phyloP scores from a whole-genome alignment of 2,329 filamentous ascomycete species.

The Pseudodiploospora longispora region DNA sequence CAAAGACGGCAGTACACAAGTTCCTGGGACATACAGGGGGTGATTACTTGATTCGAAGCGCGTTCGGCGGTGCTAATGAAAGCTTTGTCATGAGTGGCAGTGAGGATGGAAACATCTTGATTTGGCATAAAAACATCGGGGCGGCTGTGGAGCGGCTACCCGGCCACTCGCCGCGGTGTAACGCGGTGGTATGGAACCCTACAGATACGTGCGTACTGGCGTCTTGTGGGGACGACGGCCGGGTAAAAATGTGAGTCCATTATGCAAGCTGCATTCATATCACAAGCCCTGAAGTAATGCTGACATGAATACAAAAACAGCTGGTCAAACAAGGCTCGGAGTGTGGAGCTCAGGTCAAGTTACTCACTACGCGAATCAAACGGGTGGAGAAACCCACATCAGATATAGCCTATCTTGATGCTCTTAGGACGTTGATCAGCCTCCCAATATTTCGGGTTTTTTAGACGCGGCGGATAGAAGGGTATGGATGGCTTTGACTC shows the following conservation, averaged over 20 bases:
- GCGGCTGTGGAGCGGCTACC: slow-evolving; percentile 65
- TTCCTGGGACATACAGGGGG: slow-evolving; percentile 71
- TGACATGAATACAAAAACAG: slow-evolving; percentile 6
- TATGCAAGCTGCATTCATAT: not conserved
- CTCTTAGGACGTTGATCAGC: too few species aligned
- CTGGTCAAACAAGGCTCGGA: slow-evolving; percentile 18
- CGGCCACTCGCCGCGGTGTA: slow-evolving; percentile 71
- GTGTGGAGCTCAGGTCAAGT: slow-evolving; percentile 13
- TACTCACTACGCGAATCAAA: slow-evolving; percentile 7
- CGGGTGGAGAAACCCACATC: slow-evolving; percentile 11
- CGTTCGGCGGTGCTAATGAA: slow-evolving; percentile 84
- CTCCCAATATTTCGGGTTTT: too few species aligned
- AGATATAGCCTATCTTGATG: too few species aligned
- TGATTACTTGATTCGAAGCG: slow-evolving; percentile 70
- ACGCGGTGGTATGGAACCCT: slow-evolving; percentile 85
- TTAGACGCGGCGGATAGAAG: too few species aligned
- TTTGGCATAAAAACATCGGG: slow-evolving; percentile 86
- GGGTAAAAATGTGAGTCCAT: slow-evolving; percentile 70
- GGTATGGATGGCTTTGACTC: too few species aligned
- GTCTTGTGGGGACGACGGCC: slow-evolving; percentile 80
- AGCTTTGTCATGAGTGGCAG: slow-evolving; percentile 89
- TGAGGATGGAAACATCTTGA: slow-evolving; percentile 69
- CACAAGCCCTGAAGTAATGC: not conserved
- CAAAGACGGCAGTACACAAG: slow-evolving; percentile 60
- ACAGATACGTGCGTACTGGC: slow-evolving; percentile 76